These are phyloP conservation scores for Gossypium trilobum DNA, from an alignment of 441 rosid species.

Conservation along the genomic window DNA sequence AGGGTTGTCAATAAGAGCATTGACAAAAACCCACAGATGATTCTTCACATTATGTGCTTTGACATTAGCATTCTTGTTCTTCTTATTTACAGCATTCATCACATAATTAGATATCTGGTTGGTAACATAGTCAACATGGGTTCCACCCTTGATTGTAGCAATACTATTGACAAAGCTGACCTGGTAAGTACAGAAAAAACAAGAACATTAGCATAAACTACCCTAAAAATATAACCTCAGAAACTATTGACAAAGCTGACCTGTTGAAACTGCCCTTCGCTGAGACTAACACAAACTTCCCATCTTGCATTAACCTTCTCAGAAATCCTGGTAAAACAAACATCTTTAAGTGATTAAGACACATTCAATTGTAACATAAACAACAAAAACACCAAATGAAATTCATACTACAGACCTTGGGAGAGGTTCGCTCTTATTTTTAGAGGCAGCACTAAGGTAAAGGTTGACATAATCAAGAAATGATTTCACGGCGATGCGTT, in stretches of 20 bases:
- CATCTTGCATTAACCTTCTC: conserved; percentile 73
- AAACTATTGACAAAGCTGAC: conserved; percentile 21
- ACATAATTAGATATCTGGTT: conserved; percentile 77
- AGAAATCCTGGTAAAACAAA: conserved; percentile 39
- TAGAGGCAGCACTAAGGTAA: conserved; percentile 49
- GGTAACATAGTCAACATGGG: conserved; percentile 86
- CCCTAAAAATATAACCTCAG: background rate
- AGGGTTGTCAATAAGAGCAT: conserved; percentile 87
- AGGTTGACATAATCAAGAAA: conserved; percentile 69
- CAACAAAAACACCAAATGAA: background rate
- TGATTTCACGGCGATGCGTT: conserved; percentile 56
- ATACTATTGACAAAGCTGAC: conserved; percentile 88
- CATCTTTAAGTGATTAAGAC: background rate
- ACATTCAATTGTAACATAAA: background rate
- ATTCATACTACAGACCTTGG: conserved; percentile 37
- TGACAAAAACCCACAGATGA: conserved; percentile 94
- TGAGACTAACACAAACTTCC: conserved; percentile 73
- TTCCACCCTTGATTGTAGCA: conserved; percentile 92
- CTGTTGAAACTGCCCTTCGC: conserved; percentile 97
- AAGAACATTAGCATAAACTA: background rate
- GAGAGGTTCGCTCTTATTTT: conserved; percentile 29
- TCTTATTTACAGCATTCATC: conserved; percentile 64
- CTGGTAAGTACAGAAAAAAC: conserved; percentile 27
- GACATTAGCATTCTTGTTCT: conserved; percentile 67
- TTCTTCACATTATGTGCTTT: conserved; percentile 80